These are phyloP conservation scores for Penicillium sumatraense DNA, from an alignment of 2,329 filamentous ascomycete genomes.

Conservation along the genomic window DNA sequence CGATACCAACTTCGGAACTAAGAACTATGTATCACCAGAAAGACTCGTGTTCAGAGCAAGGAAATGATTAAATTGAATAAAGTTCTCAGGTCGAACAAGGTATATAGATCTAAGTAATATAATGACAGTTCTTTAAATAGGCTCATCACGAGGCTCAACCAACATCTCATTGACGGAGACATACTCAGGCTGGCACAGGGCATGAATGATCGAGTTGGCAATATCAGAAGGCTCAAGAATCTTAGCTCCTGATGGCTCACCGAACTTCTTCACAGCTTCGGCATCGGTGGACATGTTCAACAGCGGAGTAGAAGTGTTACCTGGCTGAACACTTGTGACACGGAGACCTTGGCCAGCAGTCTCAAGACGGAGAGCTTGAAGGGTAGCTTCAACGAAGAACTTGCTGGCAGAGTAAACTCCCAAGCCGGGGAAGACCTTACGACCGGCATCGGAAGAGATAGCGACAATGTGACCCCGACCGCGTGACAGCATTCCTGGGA, in stretches of 20 bases:
- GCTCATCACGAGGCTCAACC: conserved; percentile 77
- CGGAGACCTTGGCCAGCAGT: conserved; percentile 74
- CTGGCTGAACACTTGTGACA: conserved; percentile 76
- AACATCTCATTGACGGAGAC: conserved; percentile 80
- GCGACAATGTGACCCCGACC: conserved; percentile 75
- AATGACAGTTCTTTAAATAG: conserved; percentile 57
- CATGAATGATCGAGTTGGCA: conserved; percentile 73
- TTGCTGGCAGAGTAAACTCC: conserved; percentile 84
- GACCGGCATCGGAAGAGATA: conserved; percentile 80
- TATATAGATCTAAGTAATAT: background rate
- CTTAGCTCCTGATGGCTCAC: conserved; percentile 74
- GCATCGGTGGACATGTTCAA: conserved; percentile 74
- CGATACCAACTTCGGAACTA: no score
- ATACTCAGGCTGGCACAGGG: conserved; percentile 73
- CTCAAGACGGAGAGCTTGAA: conserved; percentile 76
- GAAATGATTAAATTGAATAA: background rate
- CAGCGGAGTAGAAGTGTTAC: conserved; percentile 75
- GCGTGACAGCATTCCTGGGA: conserved; percentile 73
- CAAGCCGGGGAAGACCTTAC: conserved; percentile 79
- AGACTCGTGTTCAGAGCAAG: no score
- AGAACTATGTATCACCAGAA: no score
- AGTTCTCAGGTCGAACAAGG: background rate
- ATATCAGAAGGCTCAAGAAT: conserved; percentile 76
- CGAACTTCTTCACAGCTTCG: conserved; percentile 79
- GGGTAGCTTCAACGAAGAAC: conserved; percentile 81